These are phyloP conservation scores for Fusarium hostae DNA, from an alignment of 2,329 filamentous ascomycete genomes.

Conservation along the genomic window DNA sequence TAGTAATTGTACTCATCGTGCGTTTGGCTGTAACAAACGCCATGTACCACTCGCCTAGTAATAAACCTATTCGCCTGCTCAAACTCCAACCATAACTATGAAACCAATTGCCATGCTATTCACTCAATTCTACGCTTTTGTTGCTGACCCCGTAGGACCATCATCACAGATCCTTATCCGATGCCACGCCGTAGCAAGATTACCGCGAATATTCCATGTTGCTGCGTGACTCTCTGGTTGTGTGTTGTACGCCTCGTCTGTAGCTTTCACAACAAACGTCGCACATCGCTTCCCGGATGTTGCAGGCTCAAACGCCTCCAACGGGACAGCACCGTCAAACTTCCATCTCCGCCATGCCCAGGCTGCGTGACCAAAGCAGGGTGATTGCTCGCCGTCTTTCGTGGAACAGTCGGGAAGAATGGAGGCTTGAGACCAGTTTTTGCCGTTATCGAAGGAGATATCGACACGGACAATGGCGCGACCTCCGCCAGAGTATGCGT, in stretches of 20 bases:
- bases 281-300: conserved; percentile 51
- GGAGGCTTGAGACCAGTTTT: conserved; percentile 71
- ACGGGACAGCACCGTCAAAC: conserved; percentile 61
- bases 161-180: conserved; percentile 58
- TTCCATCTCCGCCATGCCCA: conserved; percentile 76
- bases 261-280: conserved; percentile 71
- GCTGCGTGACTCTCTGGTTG: conserved; percentile 70
- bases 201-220: conserved; percentile 73
- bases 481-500: conserved; percentile 76
- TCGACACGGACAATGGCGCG: conserved; percentile 75
- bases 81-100: background rate
- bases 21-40: background rate
- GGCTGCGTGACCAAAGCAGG: conserved; percentile 57
- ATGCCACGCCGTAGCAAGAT: conserved; percentile 75
- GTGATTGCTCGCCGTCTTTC: conserved; percentile 41
- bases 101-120: background rate
- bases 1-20: background rate
- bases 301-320: conserved; percentile 40
- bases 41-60: background rate
- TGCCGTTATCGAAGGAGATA: conserved; percentile 70
- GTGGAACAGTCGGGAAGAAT: conserved; percentile 62
- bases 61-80: conserved; percentile 3
- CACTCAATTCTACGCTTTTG: background rate
- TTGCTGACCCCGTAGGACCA: conserved; percentile 30
- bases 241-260: conserved; percentile 73